These are phyloP conservation scores for Phaeosphaeriaceae sp. DNA, from an alignment of 2,329 filamentous ascomycete species.

Conservation along the genomic window DNA sequence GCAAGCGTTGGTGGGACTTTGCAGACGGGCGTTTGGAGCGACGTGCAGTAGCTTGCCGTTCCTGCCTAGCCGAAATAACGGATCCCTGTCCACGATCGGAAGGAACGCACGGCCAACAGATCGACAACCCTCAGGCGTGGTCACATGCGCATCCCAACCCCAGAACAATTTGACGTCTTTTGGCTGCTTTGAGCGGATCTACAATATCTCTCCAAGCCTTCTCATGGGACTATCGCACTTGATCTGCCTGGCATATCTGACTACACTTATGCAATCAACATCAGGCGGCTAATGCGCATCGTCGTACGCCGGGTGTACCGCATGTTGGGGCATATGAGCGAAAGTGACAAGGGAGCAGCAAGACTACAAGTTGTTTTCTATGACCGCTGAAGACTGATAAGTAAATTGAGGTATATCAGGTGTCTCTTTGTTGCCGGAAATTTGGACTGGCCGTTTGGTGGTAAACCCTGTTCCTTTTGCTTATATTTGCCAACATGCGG, in stretches of 20 bases:
- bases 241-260: neutral
- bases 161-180: neutral
- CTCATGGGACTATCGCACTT: neutral
- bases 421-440: no score
- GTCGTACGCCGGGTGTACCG: conserved; percentile 17
- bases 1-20: neutral
- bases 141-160: neutral
- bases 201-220: neutral
- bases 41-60: neutral
- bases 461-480: no score
- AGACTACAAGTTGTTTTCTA: no score
- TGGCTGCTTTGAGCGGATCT: neutral
- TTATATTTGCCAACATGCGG: no score
- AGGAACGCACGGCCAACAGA: neutral
- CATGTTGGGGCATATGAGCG: no score
- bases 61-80: neutral
- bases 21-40: neutral
- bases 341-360: no score
- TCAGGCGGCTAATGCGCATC: conserved; percentile 28
- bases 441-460: no score
- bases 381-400: no score
- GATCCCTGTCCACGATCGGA: neutral
- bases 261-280: neutral
- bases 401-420: no score
- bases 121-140: neutral